Evolutionary conservation across 2,329 filamentous ascomycete genomes (phyloP).

Genomic region (Verticillium klebahnii): DNA sequence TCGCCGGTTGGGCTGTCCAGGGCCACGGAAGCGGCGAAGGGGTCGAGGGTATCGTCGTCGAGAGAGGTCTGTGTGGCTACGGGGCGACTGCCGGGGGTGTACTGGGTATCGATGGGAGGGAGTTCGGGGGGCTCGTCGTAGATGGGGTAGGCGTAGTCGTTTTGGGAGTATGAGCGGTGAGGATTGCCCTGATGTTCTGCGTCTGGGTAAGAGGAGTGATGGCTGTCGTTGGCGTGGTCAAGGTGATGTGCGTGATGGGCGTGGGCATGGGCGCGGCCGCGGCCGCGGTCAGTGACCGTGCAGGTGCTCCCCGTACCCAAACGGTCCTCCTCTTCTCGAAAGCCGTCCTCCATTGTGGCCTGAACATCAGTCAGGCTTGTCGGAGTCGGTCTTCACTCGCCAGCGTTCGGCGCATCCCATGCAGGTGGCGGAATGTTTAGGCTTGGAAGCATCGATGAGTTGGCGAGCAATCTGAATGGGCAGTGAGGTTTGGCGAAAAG

Average conservation of each 20-base stretch:
- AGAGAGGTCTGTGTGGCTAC: conserved; percentile 12
- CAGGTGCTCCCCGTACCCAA: conserved; percentile 20
- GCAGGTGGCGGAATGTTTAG: conserved; percentile 30
- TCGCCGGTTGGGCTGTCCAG: conserved; percentile 12
- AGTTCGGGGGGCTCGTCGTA: conserved; percentile 14
- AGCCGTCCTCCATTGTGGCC: conserved; percentile 45
- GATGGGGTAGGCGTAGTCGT: conserved; percentile 19
- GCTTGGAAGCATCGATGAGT: conserved; percentile 41
- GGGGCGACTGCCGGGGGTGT: conserved; percentile 14
- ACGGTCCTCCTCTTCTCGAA: conserved; percentile 38
- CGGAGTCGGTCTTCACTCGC: conserved; percentile 33
- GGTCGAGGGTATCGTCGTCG: conserved; percentile 9
- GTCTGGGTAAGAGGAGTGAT: conserved; percentile 22
- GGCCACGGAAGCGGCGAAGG: conserved; percentile 16
- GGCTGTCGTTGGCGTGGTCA: conserved; percentile 16
- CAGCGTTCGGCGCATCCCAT: conserved; percentile 35
- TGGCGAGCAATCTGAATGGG: conserved; percentile 33
- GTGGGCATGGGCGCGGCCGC: conserved; percentile 17
- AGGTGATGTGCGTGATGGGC: conserved; percentile 17
- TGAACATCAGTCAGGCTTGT: conserved; percentile 38
- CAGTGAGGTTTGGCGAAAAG: conserved; percentile 16
- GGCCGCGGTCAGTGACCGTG: conserved; percentile 8
- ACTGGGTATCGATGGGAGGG: conserved; percentile 14
- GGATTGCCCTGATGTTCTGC: conserved; percentile 9
- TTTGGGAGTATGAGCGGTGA: conserved; percentile 18